phyloP scores from a whole-genome alignment of 129 eudicot species.

The Escallonia rubra region DNA sequence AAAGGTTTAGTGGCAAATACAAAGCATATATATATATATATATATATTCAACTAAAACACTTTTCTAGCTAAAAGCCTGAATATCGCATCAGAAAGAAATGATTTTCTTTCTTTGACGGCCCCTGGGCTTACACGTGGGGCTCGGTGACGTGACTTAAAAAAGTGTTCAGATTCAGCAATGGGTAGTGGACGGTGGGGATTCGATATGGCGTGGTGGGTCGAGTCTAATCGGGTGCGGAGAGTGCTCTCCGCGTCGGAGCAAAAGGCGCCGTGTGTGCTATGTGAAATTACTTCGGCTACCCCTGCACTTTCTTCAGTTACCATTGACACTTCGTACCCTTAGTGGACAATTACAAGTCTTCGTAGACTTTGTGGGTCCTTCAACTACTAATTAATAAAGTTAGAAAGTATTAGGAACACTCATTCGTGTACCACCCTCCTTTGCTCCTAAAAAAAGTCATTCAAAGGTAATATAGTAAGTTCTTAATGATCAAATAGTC shows the following conservation, averaged over 20 bases:
- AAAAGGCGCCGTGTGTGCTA: neutral
- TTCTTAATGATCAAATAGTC: no score
- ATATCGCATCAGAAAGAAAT: neutral
- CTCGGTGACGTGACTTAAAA: neutral
- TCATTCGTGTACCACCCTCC: neutral
- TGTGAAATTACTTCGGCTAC: slow-evolving; percentile 4
- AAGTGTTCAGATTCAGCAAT: slow-evolving; percentile 20
- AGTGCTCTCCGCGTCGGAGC: slow-evolving; percentile 50
- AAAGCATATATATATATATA: no score
- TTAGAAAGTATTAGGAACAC: neutral
- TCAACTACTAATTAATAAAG: neutral
- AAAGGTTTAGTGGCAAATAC: no score
- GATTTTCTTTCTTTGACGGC: neutral
- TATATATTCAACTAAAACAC: no score
- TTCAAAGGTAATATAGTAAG: neutral
- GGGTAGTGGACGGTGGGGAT: slow-evolving; percentile 25
- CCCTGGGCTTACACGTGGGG: slow-evolving; percentile 16
- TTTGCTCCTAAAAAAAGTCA: neutral
- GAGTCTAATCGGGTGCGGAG: slow-evolving; percentile 34
- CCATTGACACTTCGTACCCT: neutral
- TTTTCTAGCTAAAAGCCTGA: no score
- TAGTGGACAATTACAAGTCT: neutral
- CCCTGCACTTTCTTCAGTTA: neutral
- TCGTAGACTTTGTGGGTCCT: neutral
- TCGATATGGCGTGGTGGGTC: slow-evolving; percentile 6